Evolutionary conservation across 2,329 filamentous ascomycete species (phyloP), one percentile per base, ranked within the genome.

Genomic region (Cladophialophora psammophila): DNA sequence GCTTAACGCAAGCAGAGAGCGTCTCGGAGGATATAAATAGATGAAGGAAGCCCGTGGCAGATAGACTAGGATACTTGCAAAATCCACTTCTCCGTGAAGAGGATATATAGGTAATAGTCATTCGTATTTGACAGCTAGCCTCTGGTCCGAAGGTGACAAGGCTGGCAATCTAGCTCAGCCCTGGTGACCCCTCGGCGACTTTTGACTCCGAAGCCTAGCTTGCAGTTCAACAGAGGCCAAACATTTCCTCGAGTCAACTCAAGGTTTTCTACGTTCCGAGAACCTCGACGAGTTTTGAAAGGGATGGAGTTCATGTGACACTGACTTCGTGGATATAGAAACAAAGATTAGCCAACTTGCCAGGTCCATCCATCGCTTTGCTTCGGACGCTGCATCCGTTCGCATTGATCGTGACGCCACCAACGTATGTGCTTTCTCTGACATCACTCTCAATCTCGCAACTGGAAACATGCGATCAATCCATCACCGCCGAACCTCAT

Each of bases 351-450:
- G 45, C 45, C 13, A 42, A 42, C 18, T 7, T 50, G 18, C 9
- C 45, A 31, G 18, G 45, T 50, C 45, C 45, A 26, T 50, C 45
- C 45, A 26, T 50, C 13, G 45, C 45, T 31, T 10, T 10, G 45
- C 45, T 50, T 50, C 45, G 45, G 45, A 50, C 18, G 5, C 45
- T 50, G 45, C 45, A 50, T 50, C 45, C 45, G 45, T 31, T 18
- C 20, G 12, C 13, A 42, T 42, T 42, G 15, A 42, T 42, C 40
- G 40, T 42, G 26, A 26, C 26, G 26, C 26, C 26, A 26, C 26
- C 26, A 15, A 42, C 40, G 40, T 13, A 42, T 42, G 40, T 42
- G 40, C 45, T 12, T 26, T 50, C 1, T 3, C 18, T 50, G 45
- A 50, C 45, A 50, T 50, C 45, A 50, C 45, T 26, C 45, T 26